These are phyloP conservation scores for Ogataea kodamae DNA, from an alignment of 805 yeast species.

Conservation along the genomic window DNA sequence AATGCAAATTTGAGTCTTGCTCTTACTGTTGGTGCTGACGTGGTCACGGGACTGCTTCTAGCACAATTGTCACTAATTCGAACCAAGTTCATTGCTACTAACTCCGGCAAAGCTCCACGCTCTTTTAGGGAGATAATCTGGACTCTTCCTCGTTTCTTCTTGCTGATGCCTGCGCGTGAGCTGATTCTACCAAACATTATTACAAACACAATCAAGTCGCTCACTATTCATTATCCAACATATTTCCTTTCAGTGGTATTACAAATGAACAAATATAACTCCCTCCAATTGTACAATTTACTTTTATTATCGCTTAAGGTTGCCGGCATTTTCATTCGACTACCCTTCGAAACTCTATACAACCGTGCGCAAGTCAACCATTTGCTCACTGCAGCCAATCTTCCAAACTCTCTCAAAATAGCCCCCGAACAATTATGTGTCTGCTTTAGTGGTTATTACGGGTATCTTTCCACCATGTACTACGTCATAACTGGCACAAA, in stretches of 20 bases:
- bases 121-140: slow-evolving; percentile 70
- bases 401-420: slow-evolving; percentile 44
- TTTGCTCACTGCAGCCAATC: slow-evolving; percentile 38
- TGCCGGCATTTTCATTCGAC: slow-evolving; percentile 64
- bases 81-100: slow-evolving; percentile 67
- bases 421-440: slow-evolving; percentile 52
- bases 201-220: slow-evolving; percentile 28
- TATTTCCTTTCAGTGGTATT: slow-evolving; percentile 58
- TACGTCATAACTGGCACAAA: slow-evolving; percentile 39
- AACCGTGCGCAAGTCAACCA: slow-evolving; percentile 79
- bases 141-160: slow-evolving; percentile 39
- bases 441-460: slow-evolving; percentile 52
- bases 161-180: slow-evolving; percentile 50
- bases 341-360: slow-evolving; percentile 85
- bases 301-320: slow-evolving; percentile 59
- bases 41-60: slow-evolving; percentile 65
- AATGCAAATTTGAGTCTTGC: slow-evolving; percentile 68
- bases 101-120: slow-evolving; percentile 42
- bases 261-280: slow-evolving; percentile 62
- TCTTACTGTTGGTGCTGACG: slow-evolving; percentile 66
- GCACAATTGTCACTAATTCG: slow-evolving; percentile 82
- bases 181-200: slow-evolving; percentile 62
- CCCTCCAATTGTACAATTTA: slow-evolving; percentile 58
- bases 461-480: slow-evolving; percentile 53
- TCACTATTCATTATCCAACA: slow-evolving; percentile 36